A percentile compares a stretch with the other conserved stretches of the same genome.
These are phyloP conservation scores for Nicotiana otophora DNA, from an alignment of 257 asterid species.

Conservation along the genomic window DNA sequence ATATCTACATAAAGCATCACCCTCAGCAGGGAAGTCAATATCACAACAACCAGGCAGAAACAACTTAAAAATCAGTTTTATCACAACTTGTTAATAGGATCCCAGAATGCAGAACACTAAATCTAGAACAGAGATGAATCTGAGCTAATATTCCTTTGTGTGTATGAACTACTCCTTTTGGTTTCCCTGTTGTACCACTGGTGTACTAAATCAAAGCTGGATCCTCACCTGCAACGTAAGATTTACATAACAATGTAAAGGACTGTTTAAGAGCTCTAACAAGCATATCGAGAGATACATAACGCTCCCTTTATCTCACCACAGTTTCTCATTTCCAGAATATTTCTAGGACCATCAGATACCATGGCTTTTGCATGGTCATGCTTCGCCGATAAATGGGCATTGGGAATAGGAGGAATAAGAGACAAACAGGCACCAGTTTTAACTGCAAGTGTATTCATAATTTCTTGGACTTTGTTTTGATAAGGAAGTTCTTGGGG, in stretches of 20 bases:
- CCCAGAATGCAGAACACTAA: background rate
- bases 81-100: background rate
- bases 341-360: slow-evolving; percentile 11
- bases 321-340: slow-evolving; percentile 24
- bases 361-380: slow-evolving; percentile 24
- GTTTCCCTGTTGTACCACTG: slow-evolving; percentile 92
- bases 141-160: slow-evolving; percentile 76
- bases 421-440: slow-evolving; percentile 63
- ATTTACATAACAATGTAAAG: slow-evolving; percentile 6
- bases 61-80: background rate
- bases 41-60: background rate
- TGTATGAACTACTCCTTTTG: slow-evolving; percentile 94
- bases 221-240: slow-evolving; percentile 46
- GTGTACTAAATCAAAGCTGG: slow-evolving; percentile 82
- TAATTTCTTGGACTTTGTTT: slow-evolving; percentile 38
- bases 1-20: background rate
- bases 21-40: background rate
- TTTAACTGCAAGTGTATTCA: slow-evolving; percentile 75
- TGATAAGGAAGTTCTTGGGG: background rate
- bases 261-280: background rate
- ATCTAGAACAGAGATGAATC: slow-evolving; percentile 28
- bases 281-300: background rate
- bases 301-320: slow-evolving; percentile 41
- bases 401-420: slow-evolving; percentile 54
- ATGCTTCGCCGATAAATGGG: slow-evolving; percentile 21